These are phyloP conservation scores for Catharanthus roseus DNA, from an alignment of 257 asterid species.

Conservation along the genomic window DNA sequence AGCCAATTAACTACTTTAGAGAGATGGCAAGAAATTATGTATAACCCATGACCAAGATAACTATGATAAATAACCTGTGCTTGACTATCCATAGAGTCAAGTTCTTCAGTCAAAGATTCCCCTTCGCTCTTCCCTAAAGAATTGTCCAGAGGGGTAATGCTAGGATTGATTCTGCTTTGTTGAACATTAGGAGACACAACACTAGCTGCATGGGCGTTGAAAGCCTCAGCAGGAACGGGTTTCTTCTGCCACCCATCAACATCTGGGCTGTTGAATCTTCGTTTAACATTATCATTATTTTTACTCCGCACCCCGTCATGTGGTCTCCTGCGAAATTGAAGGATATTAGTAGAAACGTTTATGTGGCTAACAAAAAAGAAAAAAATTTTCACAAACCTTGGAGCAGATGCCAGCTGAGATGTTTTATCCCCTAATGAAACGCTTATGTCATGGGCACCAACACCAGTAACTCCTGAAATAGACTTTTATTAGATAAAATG, in stretches of 20 bases:
- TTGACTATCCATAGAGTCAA: slow-evolving; percentile 62
- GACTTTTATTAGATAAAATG: slow-evolving; percentile 27
- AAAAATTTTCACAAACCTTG: slow-evolving; percentile 39
- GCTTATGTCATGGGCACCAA: slow-evolving; percentile 30
- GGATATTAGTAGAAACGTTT: slow-evolving; percentile 14
- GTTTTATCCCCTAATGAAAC: slow-evolving; percentile 37
- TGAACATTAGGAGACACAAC: slow-evolving; percentile 28
- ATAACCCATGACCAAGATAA: slow-evolving; percentile 1
- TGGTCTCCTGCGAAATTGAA: slow-evolving; percentile 45
- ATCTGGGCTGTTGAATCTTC: slow-evolving; percentile 42
- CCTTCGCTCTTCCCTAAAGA: slow-evolving; percentile 37
- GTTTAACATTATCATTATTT: slow-evolving; percentile 50
- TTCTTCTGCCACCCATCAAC: slow-evolving; percentile 58
- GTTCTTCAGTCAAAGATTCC: slow-evolving; percentile 39
- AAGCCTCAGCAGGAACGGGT: slow-evolving; percentile 36
- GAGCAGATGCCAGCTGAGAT: slow-evolving; percentile 33
- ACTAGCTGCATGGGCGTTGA: slow-evolving; percentile 24
- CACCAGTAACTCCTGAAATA: slow-evolving; percentile 26
- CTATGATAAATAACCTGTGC: slow-evolving; percentile 41
- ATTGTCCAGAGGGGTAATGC: slow-evolving; percentile 38
- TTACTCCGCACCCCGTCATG: slow-evolving; percentile 49
- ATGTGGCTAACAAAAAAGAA: slow-evolving; percentile 5
- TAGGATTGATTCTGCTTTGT: slow-evolving; percentile 25
- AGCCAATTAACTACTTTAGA: background rate
- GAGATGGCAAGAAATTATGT: background rate